Conservation (phyloP, 805 yeast species). For the Candida verbasci region DNA sequence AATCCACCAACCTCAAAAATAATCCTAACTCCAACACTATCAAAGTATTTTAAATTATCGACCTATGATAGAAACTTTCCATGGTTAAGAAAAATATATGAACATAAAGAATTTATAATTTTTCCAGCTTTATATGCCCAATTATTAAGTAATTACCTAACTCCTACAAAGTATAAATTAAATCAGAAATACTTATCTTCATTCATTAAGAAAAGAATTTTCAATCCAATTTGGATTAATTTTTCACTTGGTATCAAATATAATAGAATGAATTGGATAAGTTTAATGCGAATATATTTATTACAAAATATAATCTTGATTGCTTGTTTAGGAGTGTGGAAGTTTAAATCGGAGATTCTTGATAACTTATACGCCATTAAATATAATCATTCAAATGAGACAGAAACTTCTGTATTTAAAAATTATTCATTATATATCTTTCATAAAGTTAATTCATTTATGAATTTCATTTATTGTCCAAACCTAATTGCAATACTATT, state of each 20-base stretch:
- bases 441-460: slow-evolving; percentile 25
- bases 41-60: slow-evolving; percentile 21
- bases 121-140: slow-evolving; percentile 37
- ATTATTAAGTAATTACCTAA: slow-evolving; percentile 35
- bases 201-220: slow-evolving; percentile 23
- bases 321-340: slow-evolving; percentile 14
- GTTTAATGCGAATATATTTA: slow-evolving; percentile 19
- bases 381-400: slow-evolving; percentile 10
- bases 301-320: too few relatives aligned
- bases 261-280: slow-evolving; percentile 25
- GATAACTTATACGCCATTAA: slow-evolving; percentile 21
- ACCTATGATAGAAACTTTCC: slow-evolving; percentile 14
- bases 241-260: slow-evolving; percentile 24
- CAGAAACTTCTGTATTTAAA: slow-evolving; percentile 8
- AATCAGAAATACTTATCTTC: slow-evolving; percentile 33
- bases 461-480: slow-evolving; percentile 34
- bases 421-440: slow-evolving; percentile 17
- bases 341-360: slow-evolving; percentile 18
- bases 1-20: slow-evolving; percentile 31
- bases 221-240: slow-evolving; percentile 41
- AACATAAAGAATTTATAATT: slow-evolving; percentile 27
- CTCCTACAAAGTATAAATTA: slow-evolving; percentile 32
- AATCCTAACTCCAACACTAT: slow-evolving; percentile 22
- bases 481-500: slow-evolving; percentile 31
- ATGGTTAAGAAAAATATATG: slow-evolving; percentile 18